A percentile compares a stretch with the other conserved stretches of the same genome.
These are phyloP conservation scores for Cyclanthera cordifolia DNA, from an alignment of 306 rosid genomes.

Conservation along the genomic window DNA sequence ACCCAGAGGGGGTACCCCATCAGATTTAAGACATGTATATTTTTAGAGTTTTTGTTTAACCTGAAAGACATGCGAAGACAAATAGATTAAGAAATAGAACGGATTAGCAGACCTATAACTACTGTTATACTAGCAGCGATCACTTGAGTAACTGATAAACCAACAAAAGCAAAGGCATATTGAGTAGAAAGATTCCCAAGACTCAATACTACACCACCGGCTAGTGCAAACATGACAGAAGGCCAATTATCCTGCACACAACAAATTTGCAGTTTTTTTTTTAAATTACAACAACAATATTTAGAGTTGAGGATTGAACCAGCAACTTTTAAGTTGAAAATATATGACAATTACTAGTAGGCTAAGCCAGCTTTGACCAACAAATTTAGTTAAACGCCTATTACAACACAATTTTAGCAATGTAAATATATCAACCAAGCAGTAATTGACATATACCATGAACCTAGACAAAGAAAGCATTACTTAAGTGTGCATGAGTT, in stretches of 20 bases:
- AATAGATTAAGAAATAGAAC: background rate
- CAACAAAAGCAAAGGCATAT: conserved; percentile 83
- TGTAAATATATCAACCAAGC: background rate
- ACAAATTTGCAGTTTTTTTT: background rate
- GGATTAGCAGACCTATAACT: conserved; percentile 49
- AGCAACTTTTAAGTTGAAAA: too few species aligned
- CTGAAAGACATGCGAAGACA: background rate
- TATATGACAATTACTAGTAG: too few species aligned
- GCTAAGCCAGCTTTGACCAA: too few species aligned
- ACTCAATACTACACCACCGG: conserved; percentile 70
- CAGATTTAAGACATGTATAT: background rate
- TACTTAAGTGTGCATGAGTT: too few species aligned
- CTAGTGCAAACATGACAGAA: conserved; percentile 73
- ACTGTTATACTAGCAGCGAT: conserved; percentile 71
- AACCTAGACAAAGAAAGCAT: background rate
- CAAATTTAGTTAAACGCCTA: conserved; percentile 4
- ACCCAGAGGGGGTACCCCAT: background rate
- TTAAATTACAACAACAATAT: too few species aligned
- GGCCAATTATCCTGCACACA: conserved; percentile 66
- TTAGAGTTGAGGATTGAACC: too few species aligned
- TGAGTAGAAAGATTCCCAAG: conserved; percentile 71
- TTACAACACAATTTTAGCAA: background rate
- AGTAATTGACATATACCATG: too few species aligned
- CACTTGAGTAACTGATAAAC: conserved; percentile 80
- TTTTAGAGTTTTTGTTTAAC: background rate